Base-by-base conservation (phyloP, 495 filamentous ascomycete species). In the Talaromyces thailandensis region DNA sequence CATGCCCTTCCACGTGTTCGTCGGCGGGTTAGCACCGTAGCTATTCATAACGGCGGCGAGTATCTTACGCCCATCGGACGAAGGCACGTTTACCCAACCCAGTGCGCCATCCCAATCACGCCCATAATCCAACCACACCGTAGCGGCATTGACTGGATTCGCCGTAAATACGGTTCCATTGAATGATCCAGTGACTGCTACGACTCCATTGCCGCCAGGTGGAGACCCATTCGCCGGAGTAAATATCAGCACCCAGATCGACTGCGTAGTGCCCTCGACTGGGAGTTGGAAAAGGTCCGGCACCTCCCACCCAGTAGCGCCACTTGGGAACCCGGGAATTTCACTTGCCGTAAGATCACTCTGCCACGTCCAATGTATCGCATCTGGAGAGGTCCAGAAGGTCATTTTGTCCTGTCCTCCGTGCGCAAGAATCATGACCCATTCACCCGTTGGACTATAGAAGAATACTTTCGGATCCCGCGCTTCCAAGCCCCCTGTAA, bases 391-490 rank as follows among this genome's bases (percentile, higher is more conserved):
- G 5, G 56, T 58, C 56, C 56, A 58, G 56, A 58, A 58, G 2
- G 56, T 58, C 28, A 58, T 1, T 58, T 58, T 58, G 56, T 58
- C 56, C 79, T 79, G 28, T 78, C 80, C 58, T 71, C 71, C 68
- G 28, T 29, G 28, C 28, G 28, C 28, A 6, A 29, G 63, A 0
- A 78, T 74, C 28, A 29, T 29, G 28, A 29, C 6, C 28, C 28
- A 29, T 29, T 29, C 28, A 29, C 28, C 28, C 28, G 75, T 72
- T 8, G 66, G 63, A 9, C 67, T 71, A 58, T 83, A 74, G 70
- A 80, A 77, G 53, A 77, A 65, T 11, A 83, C 79, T 64, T 84
- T 81, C 1, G 82, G 82, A 62, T 85, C 81, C 28, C 28, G 28
- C 28, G 28, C 6, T 29, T 29, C 28, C 6, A 29, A 29, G 28